Evolutionary conservation across 2,329 filamentous ascomycete genomes (phyloP).

Genomic region (Ceratocystis alfenasii): DNA sequence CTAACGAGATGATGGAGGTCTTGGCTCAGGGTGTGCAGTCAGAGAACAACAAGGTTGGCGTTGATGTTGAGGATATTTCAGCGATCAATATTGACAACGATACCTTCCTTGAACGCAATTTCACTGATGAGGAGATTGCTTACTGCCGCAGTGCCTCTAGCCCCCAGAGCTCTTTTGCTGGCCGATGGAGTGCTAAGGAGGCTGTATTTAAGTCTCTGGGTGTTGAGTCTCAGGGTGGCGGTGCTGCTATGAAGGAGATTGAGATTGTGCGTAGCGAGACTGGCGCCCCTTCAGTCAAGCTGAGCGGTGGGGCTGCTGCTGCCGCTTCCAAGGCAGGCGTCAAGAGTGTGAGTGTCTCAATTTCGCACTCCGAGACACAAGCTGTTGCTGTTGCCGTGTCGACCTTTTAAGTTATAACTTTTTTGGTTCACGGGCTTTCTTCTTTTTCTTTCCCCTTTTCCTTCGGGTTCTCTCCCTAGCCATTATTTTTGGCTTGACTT

Average conservation of each 20-base stretch:
- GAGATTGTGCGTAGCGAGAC: conserved; percentile 73
- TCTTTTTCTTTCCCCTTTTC: conserved; percentile 17
- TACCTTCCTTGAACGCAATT: conserved; percentile 90
- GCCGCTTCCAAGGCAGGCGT: conserved; percentile 80
- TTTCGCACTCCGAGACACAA: conserved; percentile 89
- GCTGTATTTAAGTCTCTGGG: conserved; percentile 96
- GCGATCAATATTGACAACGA: conserved; percentile 88
- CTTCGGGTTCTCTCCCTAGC: conserved; percentile 8
- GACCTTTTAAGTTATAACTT: conserved; percentile 45
- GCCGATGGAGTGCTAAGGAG: conserved; percentile 95
- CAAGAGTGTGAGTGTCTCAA: conserved; percentile 81
- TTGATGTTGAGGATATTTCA: conserved; percentile 82
- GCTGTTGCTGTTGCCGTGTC: conserved; percentile 89
- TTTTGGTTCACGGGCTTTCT: conserved; percentile 22
- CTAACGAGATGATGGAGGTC: conserved; percentile 63
- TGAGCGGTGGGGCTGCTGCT: conserved; percentile 71
- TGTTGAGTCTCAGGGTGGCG: conserved; percentile 73
- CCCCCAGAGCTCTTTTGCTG: conserved; percentile 83
- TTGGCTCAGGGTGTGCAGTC: conserved; percentile 55
- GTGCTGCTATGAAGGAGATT: conserved; percentile 85
- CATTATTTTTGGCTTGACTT: conserved; percentile 3
- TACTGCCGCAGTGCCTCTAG: conserved; percentile 74
- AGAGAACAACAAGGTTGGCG: conserved; percentile 67
- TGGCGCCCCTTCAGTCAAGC: conserved; percentile 73
- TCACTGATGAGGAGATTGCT: conserved; percentile 68